Conservation (phyloP, 768 basidiomycete genomes). For the Hydnomerulius pinastri region DNA sequence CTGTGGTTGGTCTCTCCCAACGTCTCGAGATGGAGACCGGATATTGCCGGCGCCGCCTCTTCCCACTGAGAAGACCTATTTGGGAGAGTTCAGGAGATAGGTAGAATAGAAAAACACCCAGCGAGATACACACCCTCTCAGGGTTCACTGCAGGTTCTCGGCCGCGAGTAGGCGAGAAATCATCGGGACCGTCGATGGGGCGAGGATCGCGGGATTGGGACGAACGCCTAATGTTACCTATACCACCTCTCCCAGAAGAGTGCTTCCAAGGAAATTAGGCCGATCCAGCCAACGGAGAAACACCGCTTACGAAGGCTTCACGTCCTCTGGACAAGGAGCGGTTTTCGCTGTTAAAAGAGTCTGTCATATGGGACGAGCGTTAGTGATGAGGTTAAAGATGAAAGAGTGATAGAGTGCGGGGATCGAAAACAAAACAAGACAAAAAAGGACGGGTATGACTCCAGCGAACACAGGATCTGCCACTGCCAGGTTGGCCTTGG, state of each 20-base stretch:
- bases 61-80: slow-evolving; percentile 53
- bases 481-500: not conserved
- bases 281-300: not conserved
- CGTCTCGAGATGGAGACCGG: slow-evolving; percentile 70
- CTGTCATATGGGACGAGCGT: slow-evolving; percentile 22
- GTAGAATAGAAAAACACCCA: not conserved
- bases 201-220: slow-evolving; percentile 48
- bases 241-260: slow-evolving; percentile 68
- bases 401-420: not conserved
- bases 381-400: not conserved
- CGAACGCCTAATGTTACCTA: slow-evolving; percentile 62
- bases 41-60: slow-evolving; percentile 88
- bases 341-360: slow-evolving; percentile 24
- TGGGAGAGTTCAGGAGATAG: not conserved
- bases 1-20: slow-evolving; percentile 20
- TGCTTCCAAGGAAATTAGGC: slow-evolving; percentile 30
- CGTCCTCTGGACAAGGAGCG: slow-evolving; percentile 62
- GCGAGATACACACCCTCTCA: slow-evolving; percentile 33
- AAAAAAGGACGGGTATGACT: too few species aligned
- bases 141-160: slow-evolving; percentile 51
- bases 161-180: slow-evolving; percentile 56
- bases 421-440: not conserved
- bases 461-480: too few species aligned
- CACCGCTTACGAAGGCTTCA: slow-evolving; percentile 52
- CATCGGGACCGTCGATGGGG: slow-evolving; percentile 49